Evolutionary conservation across 2,329 filamentous ascomycete genomes (phyloP).

Genomic region (Chaetomium olivaceum): DNA sequence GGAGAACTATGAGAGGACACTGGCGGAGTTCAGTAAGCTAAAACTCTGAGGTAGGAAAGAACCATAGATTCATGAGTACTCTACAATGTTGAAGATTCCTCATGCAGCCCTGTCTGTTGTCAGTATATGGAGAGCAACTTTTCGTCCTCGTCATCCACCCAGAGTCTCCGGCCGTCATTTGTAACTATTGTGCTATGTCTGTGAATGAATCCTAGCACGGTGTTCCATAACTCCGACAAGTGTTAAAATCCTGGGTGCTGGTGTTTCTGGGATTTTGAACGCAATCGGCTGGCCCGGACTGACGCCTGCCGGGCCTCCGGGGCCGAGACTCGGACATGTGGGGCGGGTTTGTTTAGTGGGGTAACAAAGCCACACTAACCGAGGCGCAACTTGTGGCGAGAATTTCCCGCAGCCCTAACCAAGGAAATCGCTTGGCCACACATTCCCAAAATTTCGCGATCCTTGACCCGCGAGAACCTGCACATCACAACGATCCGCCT

Average conservation of each 20-base stretch:
- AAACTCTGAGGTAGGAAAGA: constrained; percentile 16
- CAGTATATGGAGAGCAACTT: background rate
- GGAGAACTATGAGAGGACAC: constrained; percentile 34
- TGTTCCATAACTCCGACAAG: background rate
- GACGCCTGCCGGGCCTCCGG: too few relatives aligned
- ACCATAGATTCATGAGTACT: background rate
- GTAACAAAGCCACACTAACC: constrained; percentile 4
- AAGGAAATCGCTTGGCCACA: constrained; percentile 31
- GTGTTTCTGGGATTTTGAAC: background rate
- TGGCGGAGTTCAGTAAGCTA: constrained; percentile 34
- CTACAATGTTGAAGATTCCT: background rate
- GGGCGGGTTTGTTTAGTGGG: background rate
- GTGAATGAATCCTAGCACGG: background rate
- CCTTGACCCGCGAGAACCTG: constrained; percentile 30
- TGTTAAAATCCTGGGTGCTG: background rate
- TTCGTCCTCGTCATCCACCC: background rate
- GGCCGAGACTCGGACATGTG: background rate
- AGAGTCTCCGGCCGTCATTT: background rate
- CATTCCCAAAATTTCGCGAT: constrained; percentile 37
- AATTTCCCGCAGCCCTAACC: constrained; percentile 33
- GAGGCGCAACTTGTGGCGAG: constrained; percentile 22
- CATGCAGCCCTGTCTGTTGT: background rate
- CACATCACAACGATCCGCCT: constrained; percentile 33
- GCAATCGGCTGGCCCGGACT: too few relatives aligned
- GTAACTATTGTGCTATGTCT: background rate